Evolutionary conservation across 495 filamentous ascomycete species (phyloP), one percentile per base, ranked within the genome.

Genomic region (Penicillium ochrochloron): DNA sequence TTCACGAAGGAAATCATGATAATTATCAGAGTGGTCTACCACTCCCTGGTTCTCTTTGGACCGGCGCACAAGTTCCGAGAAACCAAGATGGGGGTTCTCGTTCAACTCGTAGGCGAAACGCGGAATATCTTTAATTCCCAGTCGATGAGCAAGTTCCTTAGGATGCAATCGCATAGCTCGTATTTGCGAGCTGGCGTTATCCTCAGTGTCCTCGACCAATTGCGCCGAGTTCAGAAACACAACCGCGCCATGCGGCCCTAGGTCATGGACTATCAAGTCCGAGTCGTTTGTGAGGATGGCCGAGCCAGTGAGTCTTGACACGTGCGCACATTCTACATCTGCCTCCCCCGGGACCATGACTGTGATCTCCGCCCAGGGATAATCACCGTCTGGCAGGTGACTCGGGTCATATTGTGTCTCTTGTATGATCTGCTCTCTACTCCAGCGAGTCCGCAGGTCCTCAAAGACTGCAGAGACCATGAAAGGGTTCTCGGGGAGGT

Each of bases 391-490:
- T 19, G 48, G 9, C 3, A 59, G 56, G n/a, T 56, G 14, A 23
- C 44, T 33, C n/a, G 50, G 35, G 31, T 51, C 42, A n/a, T 48
- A 31, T 8, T 65, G 39, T n/a, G 68, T 10, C 0, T 68, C 63
- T 23, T 57, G 59, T 14, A 27, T 15, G 12, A 79, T 77, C 17
- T 56, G 67, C 21, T 67, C 58, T 39, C 58, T 66, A 39, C 51
- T 73, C 80, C 80, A 82, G 17, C 78, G 66, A 17, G 46, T 39
- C 41, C 65, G 74, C 15, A 94, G 71, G 14, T 85, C 82, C 61
- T 93, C 90, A 56, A 89, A 79, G n/a, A 92, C 78, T 17, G 86
- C 83, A 0, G 90, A 82, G 4, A 93, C 85, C 23, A 92, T 81
- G 61, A 94, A 92, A 0, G 88, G 78, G 17, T 85, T 83, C 17